Evolutionary conservation across 768 basidiomycete species (phyloP).

Genomic region (Cystofilobasidium bisporidii): DNA sequence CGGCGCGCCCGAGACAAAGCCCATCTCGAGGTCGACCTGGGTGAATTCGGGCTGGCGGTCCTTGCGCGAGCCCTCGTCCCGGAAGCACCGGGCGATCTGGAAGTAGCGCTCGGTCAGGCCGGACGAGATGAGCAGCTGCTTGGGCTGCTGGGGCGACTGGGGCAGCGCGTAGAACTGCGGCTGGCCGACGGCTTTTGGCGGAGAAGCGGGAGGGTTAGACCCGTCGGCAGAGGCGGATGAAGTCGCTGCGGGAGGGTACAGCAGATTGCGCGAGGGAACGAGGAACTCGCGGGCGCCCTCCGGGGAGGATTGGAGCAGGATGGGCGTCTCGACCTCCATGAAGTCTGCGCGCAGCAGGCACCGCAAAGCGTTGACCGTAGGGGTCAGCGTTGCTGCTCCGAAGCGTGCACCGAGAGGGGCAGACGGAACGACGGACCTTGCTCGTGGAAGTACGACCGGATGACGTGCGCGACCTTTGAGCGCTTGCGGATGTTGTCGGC

Average conservation of each 20-base stretch:
- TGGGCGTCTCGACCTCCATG: slow-evolving; percentile 84
- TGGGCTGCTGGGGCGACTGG: slow-evolving; percentile 93
- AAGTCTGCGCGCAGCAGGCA: slow-evolving; percentile 69
- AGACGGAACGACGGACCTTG: slow-evolving; percentile 40
- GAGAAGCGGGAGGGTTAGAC: no score
- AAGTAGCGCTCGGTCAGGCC: slow-evolving; percentile 83
- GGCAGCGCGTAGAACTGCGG: slow-evolving; percentile 73
- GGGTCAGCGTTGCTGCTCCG: no score
- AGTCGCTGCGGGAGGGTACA: neutral
- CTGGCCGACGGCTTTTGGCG: neutral
- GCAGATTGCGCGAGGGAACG: slow-evolving; percentile 57
- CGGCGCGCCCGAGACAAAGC: slow-evolving; percentile 70
- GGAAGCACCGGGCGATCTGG: slow-evolving; percentile 87
- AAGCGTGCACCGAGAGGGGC: no score
- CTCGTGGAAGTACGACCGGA: slow-evolving; percentile 62
- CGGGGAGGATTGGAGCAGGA: slow-evolving; percentile 79
- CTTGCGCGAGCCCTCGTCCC: slow-evolving; percentile 89
- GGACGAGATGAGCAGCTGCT: slow-evolving; percentile 82
- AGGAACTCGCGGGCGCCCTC: slow-evolving; percentile 92
- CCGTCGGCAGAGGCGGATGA: neutral
- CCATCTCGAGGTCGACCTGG: slow-evolving; percentile 94
- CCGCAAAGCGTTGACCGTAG: no score
- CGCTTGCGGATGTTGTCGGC: slow-evolving; percentile 71
- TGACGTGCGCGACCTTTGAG: slow-evolving; percentile 67
- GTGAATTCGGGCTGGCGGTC: slow-evolving; percentile 97